A percentile compares a stretch with the other conserved stretches of the same genome.
phyloP scores from a whole-genome alignment of 2,329 filamentous ascomycete species.

The Fusarium burgessii region DNA sequence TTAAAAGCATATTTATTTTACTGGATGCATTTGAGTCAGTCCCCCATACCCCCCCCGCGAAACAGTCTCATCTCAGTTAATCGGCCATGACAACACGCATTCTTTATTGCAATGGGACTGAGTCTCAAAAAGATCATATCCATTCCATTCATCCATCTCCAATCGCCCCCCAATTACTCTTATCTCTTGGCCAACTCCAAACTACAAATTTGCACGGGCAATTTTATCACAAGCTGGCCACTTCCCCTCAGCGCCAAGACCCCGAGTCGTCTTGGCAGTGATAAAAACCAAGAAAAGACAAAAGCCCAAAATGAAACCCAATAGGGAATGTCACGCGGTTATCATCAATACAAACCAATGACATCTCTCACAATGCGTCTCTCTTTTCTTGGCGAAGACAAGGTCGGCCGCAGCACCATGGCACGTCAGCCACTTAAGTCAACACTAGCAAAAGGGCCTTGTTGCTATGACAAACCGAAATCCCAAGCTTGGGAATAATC shows the following conservation, averaged over 20 bases:
- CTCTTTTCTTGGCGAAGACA: neutral
- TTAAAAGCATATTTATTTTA: neutral
- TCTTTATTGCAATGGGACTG: neutral
- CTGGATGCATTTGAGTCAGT: neutral
- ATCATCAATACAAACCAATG: slow-evolving; percentile 26
- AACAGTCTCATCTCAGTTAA: neutral
- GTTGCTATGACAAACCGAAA: slow-evolving; percentile 25
- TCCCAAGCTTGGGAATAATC: neutral
- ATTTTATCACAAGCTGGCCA: neutral
- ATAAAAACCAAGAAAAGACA: slow-evolving; percentile 12
- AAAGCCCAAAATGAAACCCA: neutral
- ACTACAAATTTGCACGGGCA: neutral
- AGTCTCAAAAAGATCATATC: slow-evolving; percentile 13
- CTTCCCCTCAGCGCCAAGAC: slow-evolving; percentile 18
- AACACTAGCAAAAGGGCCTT: slow-evolving; percentile 5
- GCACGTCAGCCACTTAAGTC: slow-evolving; percentile 7
- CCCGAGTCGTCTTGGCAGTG: slow-evolving; percentile 22
- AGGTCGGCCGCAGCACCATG: slow-evolving; percentile 6
- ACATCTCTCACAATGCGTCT: neutral
- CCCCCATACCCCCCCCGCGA: no score
- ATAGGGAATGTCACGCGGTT: slow-evolving; percentile 21
- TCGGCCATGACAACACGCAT: neutral
- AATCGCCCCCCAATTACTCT: slow-evolving; percentile 1
- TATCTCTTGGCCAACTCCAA: slow-evolving; percentile 27
- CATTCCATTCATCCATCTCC: neutral